phyloP scores from a whole-genome alignment of 768 basidiomycete genomes.

The Saitozyma sp. region DNA sequence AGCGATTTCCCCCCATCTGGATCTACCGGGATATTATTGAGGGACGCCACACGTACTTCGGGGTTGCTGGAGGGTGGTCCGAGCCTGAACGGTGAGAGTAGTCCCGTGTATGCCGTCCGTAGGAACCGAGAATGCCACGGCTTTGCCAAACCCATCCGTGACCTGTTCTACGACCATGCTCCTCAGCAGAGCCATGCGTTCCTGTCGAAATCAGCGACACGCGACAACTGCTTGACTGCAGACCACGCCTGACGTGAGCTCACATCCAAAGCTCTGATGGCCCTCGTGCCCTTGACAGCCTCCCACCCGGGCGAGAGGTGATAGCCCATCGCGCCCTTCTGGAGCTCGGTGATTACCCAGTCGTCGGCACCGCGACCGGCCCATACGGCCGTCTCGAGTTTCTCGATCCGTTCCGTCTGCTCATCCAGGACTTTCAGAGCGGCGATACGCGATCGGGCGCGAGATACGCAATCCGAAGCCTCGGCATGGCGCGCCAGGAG shows the following conservation, averaged over 20 bases:
- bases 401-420: conserved; percentile 19
- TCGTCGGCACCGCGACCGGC: conserved; percentile 33
- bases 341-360: conserved; percentile 31
- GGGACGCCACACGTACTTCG: conserved; percentile 9
- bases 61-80: conserved; percentile 12
- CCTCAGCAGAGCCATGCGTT: conserved; percentile 14
- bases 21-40: too few species aligned
- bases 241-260: conserved; percentile 1
- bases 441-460: conserved; percentile 19
- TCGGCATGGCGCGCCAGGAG: conserved; percentile 25
- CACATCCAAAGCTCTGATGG: conserved; percentile 18
- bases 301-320: conserved; percentile 12
- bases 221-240: too few species aligned
- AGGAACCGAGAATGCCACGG: conserved; percentile 19
- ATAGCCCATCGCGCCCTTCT: conserved; percentile 11
- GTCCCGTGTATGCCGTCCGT: neutral
- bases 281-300: conserved; percentile 24
- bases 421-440: conserved; percentile 19
- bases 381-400: conserved; percentile 37
- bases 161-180: conserved; percentile 35
- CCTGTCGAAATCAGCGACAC: conserved; percentile 7
- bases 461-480: conserved; percentile 16
- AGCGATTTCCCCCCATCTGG: too few species aligned
- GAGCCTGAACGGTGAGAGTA: conserved; percentile 13
- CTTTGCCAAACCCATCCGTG: conserved; percentile 25